phyloP scores from a whole-genome alignment of 768 basidiomycete species.

The Suillus fuscotomentosus region DNA sequence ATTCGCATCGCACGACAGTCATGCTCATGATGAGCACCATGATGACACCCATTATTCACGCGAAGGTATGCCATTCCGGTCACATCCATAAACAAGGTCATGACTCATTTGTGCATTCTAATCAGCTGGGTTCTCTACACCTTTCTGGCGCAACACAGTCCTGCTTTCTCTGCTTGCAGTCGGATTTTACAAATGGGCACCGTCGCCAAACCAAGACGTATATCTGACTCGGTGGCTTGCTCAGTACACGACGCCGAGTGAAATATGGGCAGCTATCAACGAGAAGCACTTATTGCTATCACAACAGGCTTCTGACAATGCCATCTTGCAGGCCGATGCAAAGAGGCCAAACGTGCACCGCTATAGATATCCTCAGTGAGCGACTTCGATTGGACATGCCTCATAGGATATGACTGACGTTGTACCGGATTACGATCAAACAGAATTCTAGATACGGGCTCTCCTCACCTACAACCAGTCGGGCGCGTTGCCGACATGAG shows the following conservation, averaged over 20 bases:
- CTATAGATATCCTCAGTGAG: conserved; percentile 75
- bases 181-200: conserved; percentile 68
- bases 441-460: conserved; percentile 58
- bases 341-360: conserved; percentile 52
- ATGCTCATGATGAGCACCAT: conserved; percentile 39
- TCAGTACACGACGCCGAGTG: conserved; percentile 50
- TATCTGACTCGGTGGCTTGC: conserved; percentile 68
- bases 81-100: background rate
- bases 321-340: conserved; percentile 42
- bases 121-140: conserved; percentile 52
- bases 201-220: conserved; percentile 55
- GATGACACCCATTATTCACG: conserved; percentile 46
- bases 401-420: conserved; percentile 4
- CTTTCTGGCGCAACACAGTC: conserved; percentile 67
- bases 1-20: conserved; percentile 41
- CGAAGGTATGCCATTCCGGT: conserved; percentile 49
- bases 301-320: conserved; percentile 37
- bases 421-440: conserved; percentile 9
- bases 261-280: conserved; percentile 55
- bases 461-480: conserved; percentile 60
- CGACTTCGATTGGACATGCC: background rate
- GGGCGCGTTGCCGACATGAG: conserved; percentile 42
- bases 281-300: conserved; percentile 52
- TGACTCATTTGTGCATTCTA: conserved; percentile 19
- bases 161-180: conserved; percentile 48